These are phyloP conservation scores for Antrodiella citrinella DNA, from an alignment of 768 basidiomycete genomes.

Conservation along the genomic window DNA sequence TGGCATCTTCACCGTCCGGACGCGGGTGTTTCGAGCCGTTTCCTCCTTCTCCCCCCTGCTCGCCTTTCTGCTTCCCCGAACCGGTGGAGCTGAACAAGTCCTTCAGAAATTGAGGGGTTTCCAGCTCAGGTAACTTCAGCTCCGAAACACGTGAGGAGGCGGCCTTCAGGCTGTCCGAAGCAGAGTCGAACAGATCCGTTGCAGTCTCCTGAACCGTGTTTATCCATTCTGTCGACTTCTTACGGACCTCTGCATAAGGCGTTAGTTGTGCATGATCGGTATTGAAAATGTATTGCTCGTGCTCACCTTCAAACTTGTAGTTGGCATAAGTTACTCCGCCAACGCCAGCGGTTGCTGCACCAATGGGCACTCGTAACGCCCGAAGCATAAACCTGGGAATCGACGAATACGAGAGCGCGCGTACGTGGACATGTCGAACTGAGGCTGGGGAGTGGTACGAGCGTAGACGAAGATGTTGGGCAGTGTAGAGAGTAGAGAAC, in stretches of 20 bases:
- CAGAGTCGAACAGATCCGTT: slow-evolving; percentile 62
- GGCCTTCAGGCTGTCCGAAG: slow-evolving; percentile 59
- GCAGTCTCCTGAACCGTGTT: slow-evolving; percentile 59
- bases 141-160: slow-evolving; percentile 51
- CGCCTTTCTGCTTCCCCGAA: slow-evolving; percentile 9
- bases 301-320: slow-evolving; percentile 90
- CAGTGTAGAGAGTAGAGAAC: slow-evolving; percentile 48
- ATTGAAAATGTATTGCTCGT: not conserved
- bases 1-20: slow-evolving; percentile 46
- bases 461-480: slow-evolving; percentile 37
- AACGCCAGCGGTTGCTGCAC: slow-evolving; percentile 83
- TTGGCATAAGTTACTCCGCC: slow-evolving; percentile 92
- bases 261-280: not conserved
- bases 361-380: slow-evolving; percentile 83
- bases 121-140: slow-evolving; percentile 48
- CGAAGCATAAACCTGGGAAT: slow-evolving; percentile 85
- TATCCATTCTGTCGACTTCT: slow-evolving; percentile 61
- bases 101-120: slow-evolving; percentile 61
- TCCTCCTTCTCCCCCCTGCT: slow-evolving; percentile 24
- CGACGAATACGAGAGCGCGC: slow-evolving; percentile 78
- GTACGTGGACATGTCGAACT: slow-evolving; percentile 57
- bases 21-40: slow-evolving; percentile 19
- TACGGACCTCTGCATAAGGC: slow-evolving; percentile 51
- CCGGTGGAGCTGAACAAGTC: slow-evolving; percentile 38
- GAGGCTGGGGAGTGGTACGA: slow-evolving; percentile 38